Base-by-base conservation (phyloP, 2,329 filamentous ascomycete species). In the Pestalotiopsis sp. region DNA sequence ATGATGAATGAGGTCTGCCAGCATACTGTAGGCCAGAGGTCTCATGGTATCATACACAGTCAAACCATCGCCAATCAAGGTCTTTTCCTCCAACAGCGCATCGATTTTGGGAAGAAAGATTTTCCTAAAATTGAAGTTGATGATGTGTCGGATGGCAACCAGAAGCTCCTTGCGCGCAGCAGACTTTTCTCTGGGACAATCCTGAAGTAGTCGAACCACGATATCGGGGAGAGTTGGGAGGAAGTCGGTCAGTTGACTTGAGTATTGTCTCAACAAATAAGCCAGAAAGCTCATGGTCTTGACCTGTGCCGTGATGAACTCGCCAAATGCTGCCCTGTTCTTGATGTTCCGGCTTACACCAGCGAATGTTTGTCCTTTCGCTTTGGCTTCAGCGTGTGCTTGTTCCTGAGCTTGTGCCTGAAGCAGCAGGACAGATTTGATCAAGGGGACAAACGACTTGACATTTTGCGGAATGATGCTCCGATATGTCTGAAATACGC, bases 261-360 rank as follows among this genome's bases (percentile, higher is more conserved):
- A 91, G 79, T 98, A 97, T 62, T 97, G 92, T 58, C 96, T 86
- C 13, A 99, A 87, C 0, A 99, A 83, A 77, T 98, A 99, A 1
- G 97, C 97, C 73, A 99, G 80, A 76, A 99, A 99, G 76, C 95
- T 98, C 95, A 99, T 98, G 0, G 95, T 98, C 84, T 99, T 98
- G 17, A 99, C 96, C 79, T 99, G 97, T 1, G 95, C 94, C 0
- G 94, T 98, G 72, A 99, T 97, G 73, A 98, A 97, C 75, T 99
- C 97, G 45, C 95, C 96, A 82, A 98, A 99, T 0, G 95, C 95
- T 13, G 92, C 92, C 68, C 95, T 88, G 75, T 98, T 97, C 81
- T 94, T 95, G 77, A 99, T 98, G 68, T 94, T 93, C 62, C 93
- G 93, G 81, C 94, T 97, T 66, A 99, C 93, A 1, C 96, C 95